Percentiles rank a stretch among this genome's conserved stretches.
These are phyloP conservation scores for Ceratocystiopsis minuta DNA, from an alignment of 2,329 filamentous ascomycete genomes.

Conservation along the genomic window DNA sequence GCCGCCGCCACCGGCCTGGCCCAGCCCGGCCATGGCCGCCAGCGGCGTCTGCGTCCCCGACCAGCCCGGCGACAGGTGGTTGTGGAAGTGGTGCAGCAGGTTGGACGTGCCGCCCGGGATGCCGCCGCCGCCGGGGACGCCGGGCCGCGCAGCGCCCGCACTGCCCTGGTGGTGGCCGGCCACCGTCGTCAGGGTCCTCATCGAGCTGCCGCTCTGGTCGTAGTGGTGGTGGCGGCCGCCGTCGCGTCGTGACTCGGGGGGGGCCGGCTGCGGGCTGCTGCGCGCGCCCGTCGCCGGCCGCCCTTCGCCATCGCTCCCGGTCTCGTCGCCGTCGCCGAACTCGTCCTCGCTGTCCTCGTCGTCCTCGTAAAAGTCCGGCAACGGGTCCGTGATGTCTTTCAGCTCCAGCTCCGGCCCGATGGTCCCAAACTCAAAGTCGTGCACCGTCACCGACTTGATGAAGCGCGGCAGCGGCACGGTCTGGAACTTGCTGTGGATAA, in stretches of 20 bases:
- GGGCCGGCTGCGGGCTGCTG: not conserved
- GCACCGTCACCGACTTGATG: constrained; percentile 89
- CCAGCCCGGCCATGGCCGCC: constrained; percentile 59
- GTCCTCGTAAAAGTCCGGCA: constrained; percentile 91
- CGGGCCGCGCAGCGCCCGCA: constrained; percentile 29
- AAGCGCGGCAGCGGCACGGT: constrained; percentile 79
- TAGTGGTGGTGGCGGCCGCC: constrained; percentile 14
- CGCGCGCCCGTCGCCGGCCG: not conserved
- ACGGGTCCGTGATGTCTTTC: constrained; percentile 90
- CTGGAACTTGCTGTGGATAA: constrained; percentile 93
- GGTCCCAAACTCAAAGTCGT: constrained; percentile 81
- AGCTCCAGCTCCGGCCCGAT: constrained; percentile 73
- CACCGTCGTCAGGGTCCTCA: constrained; percentile 14
- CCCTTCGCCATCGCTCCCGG: constrained; percentile 15
- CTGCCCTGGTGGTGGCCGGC: constrained; percentile 31
- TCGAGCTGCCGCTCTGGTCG: constrained; percentile 9
- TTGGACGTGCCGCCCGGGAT: constrained; percentile 53
- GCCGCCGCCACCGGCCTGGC: constrained; percentile 33
- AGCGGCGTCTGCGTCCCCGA: constrained; percentile 65
- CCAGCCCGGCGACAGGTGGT: constrained; percentile 49
- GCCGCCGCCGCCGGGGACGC: constrained; percentile 19
- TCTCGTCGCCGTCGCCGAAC: constrained; percentile 21
- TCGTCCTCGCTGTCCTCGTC: constrained; percentile 31
- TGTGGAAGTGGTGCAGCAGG: constrained; percentile 60
- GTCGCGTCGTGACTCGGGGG: constrained; percentile 19